Evolutionary conservation across 441 rosid species (phyloP), one percentile per base, ranked within the genome.

Genomic region (Pelargonium myrrhifolium): DNA sequence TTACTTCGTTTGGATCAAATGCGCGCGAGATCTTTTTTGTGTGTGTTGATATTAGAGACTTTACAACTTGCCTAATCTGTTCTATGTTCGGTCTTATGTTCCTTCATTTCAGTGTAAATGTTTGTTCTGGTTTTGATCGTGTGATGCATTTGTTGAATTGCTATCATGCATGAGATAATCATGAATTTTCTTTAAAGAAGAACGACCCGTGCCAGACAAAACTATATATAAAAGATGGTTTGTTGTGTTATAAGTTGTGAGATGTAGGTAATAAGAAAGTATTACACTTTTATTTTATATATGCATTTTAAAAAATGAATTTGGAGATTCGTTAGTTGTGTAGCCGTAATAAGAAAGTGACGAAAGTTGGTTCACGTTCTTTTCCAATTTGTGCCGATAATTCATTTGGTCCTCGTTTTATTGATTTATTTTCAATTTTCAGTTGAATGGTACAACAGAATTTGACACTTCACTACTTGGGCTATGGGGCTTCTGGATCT

Each of bases 401-500:
- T 45, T 45, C 51, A 45, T 45, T 45, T 45, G 22, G 6, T 53
- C 59, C 56, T 49, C 15, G 17, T 20, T 53, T 53, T 15, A n/a
- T 53, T 47, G 15, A 49, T 18, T 49, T 49, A 49, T n/a, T 49
- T 49, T 49, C 17, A 15, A 53, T 53, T 53, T 53, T 53, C 60
- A 53, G 60, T 53, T 53, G 7, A 53, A 53, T 45, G 14, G 51
- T 45, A 45, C 15, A 9, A 45, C 11, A 53, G 60, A 51, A 17
- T 53, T 53, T 15, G 56, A 49, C 20, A 49, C 20, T 3, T n/a
- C 24, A 53, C 24, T 8, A 53, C 9, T 17, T 10, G 18, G 60
- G 64, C 37, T 24, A 75, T 78, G 81, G 67, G 65, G 35, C 59
- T 78, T 24, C 58, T 75, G 61, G 59, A 43, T 58, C 61, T 78